Evolutionary conservation across 2,329 filamentous ascomycete genomes (phyloP).

Genomic region (Verticillium albo-atrum): DNA sequence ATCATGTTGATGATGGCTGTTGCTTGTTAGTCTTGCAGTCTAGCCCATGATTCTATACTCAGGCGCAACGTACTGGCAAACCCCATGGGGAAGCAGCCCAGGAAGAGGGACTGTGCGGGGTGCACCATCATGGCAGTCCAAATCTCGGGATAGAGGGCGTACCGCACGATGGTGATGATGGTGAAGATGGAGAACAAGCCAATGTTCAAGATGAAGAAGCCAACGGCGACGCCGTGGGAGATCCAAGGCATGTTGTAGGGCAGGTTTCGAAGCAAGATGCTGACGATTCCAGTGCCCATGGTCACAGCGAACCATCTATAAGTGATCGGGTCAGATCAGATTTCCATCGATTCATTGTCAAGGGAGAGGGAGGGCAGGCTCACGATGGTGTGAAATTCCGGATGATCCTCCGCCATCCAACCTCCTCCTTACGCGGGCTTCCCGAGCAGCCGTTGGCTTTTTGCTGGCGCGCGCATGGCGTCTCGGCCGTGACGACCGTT

Average conservation of each 20-base stretch:
- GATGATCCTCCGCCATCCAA: constrained; percentile 40
- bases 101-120: constrained; percentile 62
- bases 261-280: constrained; percentile 56
- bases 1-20: constrained; percentile 59
- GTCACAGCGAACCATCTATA: constrained; percentile 53
- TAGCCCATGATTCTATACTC: not conserved
- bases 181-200: constrained; percentile 52
- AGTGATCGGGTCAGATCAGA: not conserved
- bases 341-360: not conserved
- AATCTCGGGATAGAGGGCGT: constrained; percentile 60
- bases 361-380: constrained; percentile 16
- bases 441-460: not conserved
- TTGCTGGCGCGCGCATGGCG: not conserved
- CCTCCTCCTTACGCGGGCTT: constrained; percentile 25
- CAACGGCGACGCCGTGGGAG: constrained; percentile 33
- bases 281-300: constrained; percentile 67
- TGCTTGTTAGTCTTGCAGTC: not conserved
- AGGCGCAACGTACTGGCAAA: constrained; percentile 44
- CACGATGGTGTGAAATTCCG: constrained; percentile 53
- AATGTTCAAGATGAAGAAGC: constrained; percentile 58
- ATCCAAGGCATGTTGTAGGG: constrained; percentile 57
- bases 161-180: constrained; percentile 52
- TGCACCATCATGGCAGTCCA: constrained; percentile 64
- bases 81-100: constrained; percentile 66
- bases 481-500: not conserved